phyloP scores from a whole-genome alignment of 1,284 basidiomycete species.

The Tausonia pullulans region DNA sequence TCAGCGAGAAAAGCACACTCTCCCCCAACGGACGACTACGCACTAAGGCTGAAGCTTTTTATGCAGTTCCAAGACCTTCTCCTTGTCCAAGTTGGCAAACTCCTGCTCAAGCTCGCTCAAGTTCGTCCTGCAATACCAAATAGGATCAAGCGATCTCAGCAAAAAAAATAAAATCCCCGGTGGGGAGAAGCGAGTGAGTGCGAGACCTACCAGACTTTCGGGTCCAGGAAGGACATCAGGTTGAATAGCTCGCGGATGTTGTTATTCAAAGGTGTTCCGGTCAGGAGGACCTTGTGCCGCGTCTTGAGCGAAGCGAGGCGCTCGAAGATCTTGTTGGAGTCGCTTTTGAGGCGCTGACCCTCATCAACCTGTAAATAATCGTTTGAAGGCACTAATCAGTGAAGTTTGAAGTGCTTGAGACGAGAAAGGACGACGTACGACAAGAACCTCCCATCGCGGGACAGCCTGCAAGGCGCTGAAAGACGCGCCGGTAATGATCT shows the following conservation, averaged over 20 bases:
- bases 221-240: slow-evolving; percentile 85
- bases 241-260: slow-evolving; percentile 94
- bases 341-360: slow-evolving; percentile 28
- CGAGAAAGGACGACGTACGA: slow-evolving; percentile 40
- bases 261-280: slow-evolving; percentile 94
- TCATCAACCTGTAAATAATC: slow-evolving; percentile 3
- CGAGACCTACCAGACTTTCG: slow-evolving; percentile 41
- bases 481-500: neutral
- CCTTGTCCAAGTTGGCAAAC: slow-evolving; percentile 63
- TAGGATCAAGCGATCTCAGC: neutral
- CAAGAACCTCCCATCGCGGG: slow-evolving; percentile 80
- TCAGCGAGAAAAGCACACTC: too few species aligned
- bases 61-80: slow-evolving; percentile 67
- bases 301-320: slow-evolving; percentile 68
- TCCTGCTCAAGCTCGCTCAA: slow-evolving; percentile 55
- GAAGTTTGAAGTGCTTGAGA: neutral
- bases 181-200: neutral
- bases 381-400: too few species aligned
- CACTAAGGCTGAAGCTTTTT: slow-evolving; percentile 61
- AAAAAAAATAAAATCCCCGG: neutral
- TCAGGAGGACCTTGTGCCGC: slow-evolving; percentile 79
- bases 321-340: slow-evolving; percentile 60
- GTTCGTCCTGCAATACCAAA: slow-evolving; percentile 42
- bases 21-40: neutral
- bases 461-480: slow-evolving; percentile 56